phyloP scores from a whole-genome alignment of 805 yeast species.

The Maudiozyma saulgeensis region DNA sequence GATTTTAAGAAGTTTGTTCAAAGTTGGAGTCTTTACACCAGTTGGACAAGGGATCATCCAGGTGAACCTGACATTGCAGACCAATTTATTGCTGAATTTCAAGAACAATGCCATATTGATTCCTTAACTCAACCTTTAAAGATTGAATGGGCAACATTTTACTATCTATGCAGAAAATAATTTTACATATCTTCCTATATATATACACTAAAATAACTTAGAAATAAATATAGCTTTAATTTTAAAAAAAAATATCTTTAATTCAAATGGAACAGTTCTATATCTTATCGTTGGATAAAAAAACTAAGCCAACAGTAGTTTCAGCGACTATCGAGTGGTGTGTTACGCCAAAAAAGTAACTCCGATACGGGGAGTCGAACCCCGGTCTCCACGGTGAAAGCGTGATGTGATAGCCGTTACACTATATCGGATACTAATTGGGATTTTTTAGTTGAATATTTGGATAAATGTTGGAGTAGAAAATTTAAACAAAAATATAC shows the following conservation, averaged over 20 bases:
- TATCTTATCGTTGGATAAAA: not conserved
- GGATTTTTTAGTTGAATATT: no score
- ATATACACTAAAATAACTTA: no score
- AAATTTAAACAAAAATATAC: no score
- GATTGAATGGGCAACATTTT: slow-evolving; percentile 49
- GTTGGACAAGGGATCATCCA: slow-evolving; percentile 40
- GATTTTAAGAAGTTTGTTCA: slow-evolving; percentile 43
- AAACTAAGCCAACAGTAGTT: not conserved
- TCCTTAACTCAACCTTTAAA: slow-evolving; percentile 32
- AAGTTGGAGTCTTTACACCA: slow-evolving; percentile 62
- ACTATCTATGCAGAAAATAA: slow-evolving; percentile 29
- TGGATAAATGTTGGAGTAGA: no score
- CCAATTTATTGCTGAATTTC: slow-evolving; percentile 35
- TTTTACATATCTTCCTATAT: not conserved
- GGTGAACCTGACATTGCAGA: slow-evolving; percentile 41
- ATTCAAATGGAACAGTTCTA: not conserved
- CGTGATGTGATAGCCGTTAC: slow-evolving; percentile 7
- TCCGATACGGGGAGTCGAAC: slow-evolving; percentile 7
- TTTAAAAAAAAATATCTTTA: not conserved
- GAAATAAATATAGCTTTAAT: no score
- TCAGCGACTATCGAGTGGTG: not conserved
- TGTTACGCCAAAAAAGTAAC: slow-evolving; percentile 8
- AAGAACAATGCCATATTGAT: slow-evolving; percentile 37
- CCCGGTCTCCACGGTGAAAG: slow-evolving; percentile 7
- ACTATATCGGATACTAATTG: slow-evolving; percentile 4